These are phyloP conservation scores for Magnusiomyces clavatus DNA, from an alignment of 1,139 yeast genomes.

Conservation along the genomic window DNA sequence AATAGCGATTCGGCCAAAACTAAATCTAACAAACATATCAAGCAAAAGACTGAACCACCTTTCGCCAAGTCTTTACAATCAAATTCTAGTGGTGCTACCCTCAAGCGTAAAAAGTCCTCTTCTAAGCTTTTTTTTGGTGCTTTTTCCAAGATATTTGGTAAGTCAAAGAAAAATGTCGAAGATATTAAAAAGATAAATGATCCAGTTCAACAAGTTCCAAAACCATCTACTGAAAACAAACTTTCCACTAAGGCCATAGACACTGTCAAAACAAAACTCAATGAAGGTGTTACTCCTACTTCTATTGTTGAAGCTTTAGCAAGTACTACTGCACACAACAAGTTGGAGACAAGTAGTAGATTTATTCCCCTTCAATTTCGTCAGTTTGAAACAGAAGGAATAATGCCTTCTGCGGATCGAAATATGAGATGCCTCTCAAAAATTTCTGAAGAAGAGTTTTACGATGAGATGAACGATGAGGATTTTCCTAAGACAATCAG, in stretches of 20 bases:
- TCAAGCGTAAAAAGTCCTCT: conserved; percentile 5
- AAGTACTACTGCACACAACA: too few relatives aligned
- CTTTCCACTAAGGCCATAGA: too few relatives aligned
- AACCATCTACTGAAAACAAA: too few relatives aligned
- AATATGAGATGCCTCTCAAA: conserved; percentile 10
- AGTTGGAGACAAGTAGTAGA: neutral
- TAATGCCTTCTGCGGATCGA: neutral
- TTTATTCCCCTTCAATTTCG: neutral
- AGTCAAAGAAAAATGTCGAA: neutral
- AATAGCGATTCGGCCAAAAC: too few relatives aligned
- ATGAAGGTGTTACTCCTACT: too few relatives aligned
- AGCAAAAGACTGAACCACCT: too few relatives aligned
- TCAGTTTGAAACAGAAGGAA: neutral
- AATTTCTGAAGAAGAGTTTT: conserved; percentile 12
- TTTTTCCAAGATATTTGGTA: neutral
- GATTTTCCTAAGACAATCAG: neutral
- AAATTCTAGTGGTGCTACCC: neutral
- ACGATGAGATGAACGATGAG: neutral
- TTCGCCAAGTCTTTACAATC: too few relatives aligned
- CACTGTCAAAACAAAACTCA: too few relatives aligned
- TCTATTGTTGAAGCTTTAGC: too few relatives aligned
- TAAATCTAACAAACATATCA: too few relatives aligned
- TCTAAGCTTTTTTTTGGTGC: neutral
- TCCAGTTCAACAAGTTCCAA: too few relatives aligned
- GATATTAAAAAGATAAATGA: too few relatives aligned